A percentile compares a stretch with the other conserved stretches of the same genome.
Evolutionary conservation across 305 asterid genomes (phyloP).

Genomic region (Fraxinus platypoda): DNA sequence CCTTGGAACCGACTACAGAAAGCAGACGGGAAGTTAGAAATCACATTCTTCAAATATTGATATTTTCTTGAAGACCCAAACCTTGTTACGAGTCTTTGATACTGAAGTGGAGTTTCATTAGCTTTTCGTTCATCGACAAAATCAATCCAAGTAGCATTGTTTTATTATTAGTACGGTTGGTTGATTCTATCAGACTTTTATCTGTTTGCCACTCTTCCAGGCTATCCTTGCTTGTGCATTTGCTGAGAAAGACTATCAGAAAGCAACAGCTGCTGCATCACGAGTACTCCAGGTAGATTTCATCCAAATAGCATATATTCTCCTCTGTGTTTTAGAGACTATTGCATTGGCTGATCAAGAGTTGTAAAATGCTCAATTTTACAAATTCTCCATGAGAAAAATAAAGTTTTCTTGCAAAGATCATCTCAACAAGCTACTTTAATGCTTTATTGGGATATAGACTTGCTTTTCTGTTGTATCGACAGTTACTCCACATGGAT

Average conservation of each 20-base stretch:
- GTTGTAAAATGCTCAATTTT: not conserved
- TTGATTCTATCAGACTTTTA: not conserved
- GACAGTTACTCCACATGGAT: not conserved
- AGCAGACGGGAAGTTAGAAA: not conserved
- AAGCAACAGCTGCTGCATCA: conserved; percentile 79
- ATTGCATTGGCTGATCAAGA: not conserved
- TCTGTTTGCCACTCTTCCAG: conserved; percentile 25
- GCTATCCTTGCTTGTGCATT: conserved; percentile 93
- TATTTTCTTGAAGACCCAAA: not conserved
- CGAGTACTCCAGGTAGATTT: conserved; percentile 73
- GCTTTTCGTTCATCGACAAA: not conserved
- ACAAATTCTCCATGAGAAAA: not conserved
- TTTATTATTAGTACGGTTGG: not conserved
- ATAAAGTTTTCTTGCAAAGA: not conserved
- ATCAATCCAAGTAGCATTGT: not conserved
- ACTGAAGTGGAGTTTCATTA: not conserved
- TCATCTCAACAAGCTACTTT: not conserved
- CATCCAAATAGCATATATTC: not conserved
- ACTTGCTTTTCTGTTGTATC: not conserved
- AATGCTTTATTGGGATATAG: not conserved
- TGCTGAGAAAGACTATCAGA: conserved; percentile 78
- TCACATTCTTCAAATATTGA: not conserved
- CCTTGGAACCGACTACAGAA: not conserved
- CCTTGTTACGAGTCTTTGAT: not conserved
- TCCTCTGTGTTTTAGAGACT: not conserved